Evolutionary conservation across 2,329 filamentous ascomycete species (phyloP).

Genomic region (Monosporascus sp.): DNA sequence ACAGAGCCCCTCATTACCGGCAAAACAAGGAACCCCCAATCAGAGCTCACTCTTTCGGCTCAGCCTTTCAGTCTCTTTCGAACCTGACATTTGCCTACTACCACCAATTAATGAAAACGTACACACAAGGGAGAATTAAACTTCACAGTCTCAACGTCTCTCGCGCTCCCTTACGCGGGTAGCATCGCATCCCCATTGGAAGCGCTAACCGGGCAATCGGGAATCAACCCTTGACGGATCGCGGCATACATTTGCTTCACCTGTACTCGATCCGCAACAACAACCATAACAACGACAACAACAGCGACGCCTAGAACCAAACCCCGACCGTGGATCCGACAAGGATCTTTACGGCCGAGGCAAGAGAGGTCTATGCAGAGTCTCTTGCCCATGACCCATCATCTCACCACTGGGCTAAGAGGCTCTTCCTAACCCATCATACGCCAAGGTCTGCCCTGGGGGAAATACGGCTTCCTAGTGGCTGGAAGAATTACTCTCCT

Average conservation of each 20-base stretch:
- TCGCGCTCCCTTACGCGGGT: background rate
- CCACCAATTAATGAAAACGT: background rate
- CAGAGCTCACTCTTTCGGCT: background rate
- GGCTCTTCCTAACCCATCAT: slow-evolving; percentile 2
- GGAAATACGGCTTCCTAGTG: slow-evolving; percentile 21
- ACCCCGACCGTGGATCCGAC: background rate
- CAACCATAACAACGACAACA: background rate
- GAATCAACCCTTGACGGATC: background rate
- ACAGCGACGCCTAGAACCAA: background rate
- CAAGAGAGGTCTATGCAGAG: background rate
- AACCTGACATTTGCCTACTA: background rate
- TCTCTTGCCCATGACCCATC: background rate
- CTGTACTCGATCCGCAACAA: background rate
- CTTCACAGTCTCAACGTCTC: background rate
- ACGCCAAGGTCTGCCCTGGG: slow-evolving; percentile 11
- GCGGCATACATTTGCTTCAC: background rate
- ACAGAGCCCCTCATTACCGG: background rate
- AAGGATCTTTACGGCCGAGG: background rate
- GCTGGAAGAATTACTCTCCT: slow-evolving; percentile 25
- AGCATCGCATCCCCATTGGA: background rate
- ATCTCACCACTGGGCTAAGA: background rate
- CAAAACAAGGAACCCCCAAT: slow-evolving; percentile 1
- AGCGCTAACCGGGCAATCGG: background rate
- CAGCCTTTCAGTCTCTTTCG: background rate
- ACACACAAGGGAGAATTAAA: background rate